Evolutionary conservation across 73 alveolate genomes (phyloP).

Genomic region (Breviolum minutum): DNA sequence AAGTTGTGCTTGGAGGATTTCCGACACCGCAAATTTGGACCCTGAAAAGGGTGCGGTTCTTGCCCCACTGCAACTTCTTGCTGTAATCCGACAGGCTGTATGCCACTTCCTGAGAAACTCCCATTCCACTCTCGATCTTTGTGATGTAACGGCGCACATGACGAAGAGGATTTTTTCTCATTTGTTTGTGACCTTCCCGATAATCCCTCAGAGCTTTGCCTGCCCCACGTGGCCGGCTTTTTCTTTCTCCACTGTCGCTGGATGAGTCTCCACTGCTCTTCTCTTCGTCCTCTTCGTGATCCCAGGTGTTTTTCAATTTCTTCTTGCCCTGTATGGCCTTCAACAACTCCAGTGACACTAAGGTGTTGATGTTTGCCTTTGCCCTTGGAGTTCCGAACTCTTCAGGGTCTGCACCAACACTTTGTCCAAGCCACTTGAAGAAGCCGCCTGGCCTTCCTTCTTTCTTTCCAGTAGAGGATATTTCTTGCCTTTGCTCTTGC

Average conservation of each 20-base stretch:
- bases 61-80: background rate
- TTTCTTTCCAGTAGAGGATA: background rate
- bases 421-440: background rate
- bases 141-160: background rate
- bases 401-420: background rate
- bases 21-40: background rate
- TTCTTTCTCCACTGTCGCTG: background rate
- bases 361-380: background rate
- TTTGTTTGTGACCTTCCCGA: background rate
- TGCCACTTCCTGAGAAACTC: background rate
- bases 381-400: background rate
- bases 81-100: constrained; percentile 1
- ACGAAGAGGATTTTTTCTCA: background rate
- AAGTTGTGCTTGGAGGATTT: background rate
- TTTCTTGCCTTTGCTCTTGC: background rate
- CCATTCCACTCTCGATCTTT: background rate
- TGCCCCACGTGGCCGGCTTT: background rate
- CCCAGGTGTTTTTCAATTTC: background rate
- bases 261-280: background rate
- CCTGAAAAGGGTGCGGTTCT: background rate
- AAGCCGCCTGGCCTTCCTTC: background rate
- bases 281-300: background rate
- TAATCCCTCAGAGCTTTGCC: background rate
- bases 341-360: background rate
- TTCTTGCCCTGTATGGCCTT: background rate